Percentiles rank a stretch among this genome's conserved stretches.
Evolutionary conservation across 352 stramenopile species (phyloP).

Genomic region (Globisporangium spinosum): DNA sequence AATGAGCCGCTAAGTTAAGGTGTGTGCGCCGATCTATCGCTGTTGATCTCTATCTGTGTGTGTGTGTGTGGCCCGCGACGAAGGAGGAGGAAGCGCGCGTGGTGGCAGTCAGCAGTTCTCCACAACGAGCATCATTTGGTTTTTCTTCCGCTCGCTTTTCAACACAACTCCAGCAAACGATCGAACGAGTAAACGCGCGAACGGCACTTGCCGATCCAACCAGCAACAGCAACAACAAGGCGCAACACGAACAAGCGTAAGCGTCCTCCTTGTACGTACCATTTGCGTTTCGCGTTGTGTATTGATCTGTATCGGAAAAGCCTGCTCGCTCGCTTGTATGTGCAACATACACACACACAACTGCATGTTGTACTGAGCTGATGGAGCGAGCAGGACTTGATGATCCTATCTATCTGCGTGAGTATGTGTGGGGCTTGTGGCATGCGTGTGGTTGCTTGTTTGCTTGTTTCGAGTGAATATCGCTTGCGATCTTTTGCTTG

Average conservation of each 20-base stretch:
- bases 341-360: neutral
- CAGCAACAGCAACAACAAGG: neutral
- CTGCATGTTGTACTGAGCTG: neutral
- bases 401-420: neutral
- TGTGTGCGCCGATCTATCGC: neutral
- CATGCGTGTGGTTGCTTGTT: neutral
- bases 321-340: neutral
- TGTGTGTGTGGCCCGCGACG: neutral
- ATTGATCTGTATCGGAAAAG: conserved; percentile 1
- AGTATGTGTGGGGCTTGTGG: neutral
- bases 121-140: neutral
- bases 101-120: conserved; percentile 8
- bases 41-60: neutral
- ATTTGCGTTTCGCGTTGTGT: neutral
- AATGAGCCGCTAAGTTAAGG: neutral
- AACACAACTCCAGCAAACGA: neutral
- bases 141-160: neutral
- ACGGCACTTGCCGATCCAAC: neutral
- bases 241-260: neutral
- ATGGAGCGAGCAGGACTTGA: neutral
- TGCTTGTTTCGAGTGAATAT: neutral
- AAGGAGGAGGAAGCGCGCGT: neutral
- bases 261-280: conserved; percentile 1
- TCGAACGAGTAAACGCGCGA: neutral
- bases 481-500: neutral